A percentile compares a stretch with the other conserved stretches of the same genome.
phyloP scores from a whole-genome alignment of 495 filamentous ascomycete species.

The Cairneyella variabilis region DNA sequence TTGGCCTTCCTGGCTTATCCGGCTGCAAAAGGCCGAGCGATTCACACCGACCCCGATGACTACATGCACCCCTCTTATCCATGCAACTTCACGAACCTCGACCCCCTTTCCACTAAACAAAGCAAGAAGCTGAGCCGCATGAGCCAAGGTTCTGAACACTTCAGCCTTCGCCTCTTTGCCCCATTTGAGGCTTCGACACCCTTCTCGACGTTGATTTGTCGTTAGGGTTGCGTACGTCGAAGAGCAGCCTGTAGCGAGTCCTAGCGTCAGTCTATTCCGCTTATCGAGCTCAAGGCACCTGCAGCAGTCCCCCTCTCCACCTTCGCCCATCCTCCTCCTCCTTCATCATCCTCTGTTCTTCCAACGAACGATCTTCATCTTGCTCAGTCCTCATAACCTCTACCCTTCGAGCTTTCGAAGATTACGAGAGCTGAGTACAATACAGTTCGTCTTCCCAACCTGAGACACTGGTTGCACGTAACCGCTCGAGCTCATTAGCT shows the following conservation, averaged over 20 bases:
- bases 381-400: slow-evolving; percentile 2
- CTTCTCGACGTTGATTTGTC: slow-evolving; percentile 16
- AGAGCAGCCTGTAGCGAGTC: not conserved
- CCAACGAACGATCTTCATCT: slow-evolving; percentile 4
- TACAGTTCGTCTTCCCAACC: slow-evolving; percentile 9
- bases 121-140: not conserved
- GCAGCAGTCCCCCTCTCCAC: slow-evolving; percentile 4
- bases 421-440: slow-evolving; percentile 1
- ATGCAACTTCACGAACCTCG: too few species aligned
- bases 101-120: too few species aligned
- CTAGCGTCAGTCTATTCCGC: not conserved
- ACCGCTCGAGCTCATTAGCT: slow-evolving; percentile 22
- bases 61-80: not conserved
- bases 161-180: slow-evolving; percentile 3
- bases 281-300: slow-evolving; percentile 14
- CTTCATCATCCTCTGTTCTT: slow-evolving; percentile 2
- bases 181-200: slow-evolving; percentile 13
- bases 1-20: not conserved
- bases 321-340: slow-evolving; percentile 4
- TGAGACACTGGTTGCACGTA: slow-evolving; percentile 18
- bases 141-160: not conserved
- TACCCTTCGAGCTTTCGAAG: slow-evolving; percentile 6
- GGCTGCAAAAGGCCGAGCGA: not conserved
- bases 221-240: slow-evolving; percentile 7
- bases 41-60: not conserved